Percentiles rank a stretch among this genome's conserved stretches.
phyloP scores from a whole-genome alignment of 1,284 basidiomycete species.

The Peniophora sp. region DNA sequence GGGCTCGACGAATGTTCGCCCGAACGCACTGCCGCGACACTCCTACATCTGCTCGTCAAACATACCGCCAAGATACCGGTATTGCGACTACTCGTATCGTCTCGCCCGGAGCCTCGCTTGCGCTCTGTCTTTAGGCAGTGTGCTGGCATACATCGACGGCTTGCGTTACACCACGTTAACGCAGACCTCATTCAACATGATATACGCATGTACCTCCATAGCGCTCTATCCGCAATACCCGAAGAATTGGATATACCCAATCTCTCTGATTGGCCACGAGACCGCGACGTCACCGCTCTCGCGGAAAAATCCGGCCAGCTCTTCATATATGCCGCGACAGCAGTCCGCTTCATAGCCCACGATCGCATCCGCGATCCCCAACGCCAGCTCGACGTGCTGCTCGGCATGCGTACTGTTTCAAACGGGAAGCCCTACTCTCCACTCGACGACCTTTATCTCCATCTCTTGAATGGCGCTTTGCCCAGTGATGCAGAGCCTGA shows the following conservation, averaged over 20 bases:
- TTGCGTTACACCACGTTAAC: background rate
- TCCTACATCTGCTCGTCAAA: background rate
- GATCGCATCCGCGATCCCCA: background rate
- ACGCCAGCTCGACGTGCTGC: background rate
- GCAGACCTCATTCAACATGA: background rate
- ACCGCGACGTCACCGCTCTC: background rate
- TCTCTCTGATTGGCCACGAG: background rate
- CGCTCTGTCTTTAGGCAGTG: background rate
- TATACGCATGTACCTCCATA: background rate
- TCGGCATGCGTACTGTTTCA: background rate
- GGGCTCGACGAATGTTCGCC: background rate
- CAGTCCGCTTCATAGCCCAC: slow-evolving; percentile 1
- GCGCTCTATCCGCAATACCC: background rate
- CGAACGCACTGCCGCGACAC: background rate
- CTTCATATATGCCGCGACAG: slow-evolving; percentile 2
- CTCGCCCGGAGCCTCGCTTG: slow-evolving; percentile 1
- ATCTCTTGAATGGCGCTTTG: background rate
- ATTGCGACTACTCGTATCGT: background rate
- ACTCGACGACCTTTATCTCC: slow-evolving; percentile 1
- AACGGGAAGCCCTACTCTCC: background rate
- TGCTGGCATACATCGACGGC: background rate
- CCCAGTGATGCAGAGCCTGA: background rate
- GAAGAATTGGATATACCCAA: background rate
- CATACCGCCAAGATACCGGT: background rate
- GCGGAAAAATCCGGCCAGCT: background rate